Evolutionary conservation across 768 basidiomycete genomes (phyloP), one percentile per base, ranked within the genome.

Genomic region (Pluteus cervinus): DNA sequence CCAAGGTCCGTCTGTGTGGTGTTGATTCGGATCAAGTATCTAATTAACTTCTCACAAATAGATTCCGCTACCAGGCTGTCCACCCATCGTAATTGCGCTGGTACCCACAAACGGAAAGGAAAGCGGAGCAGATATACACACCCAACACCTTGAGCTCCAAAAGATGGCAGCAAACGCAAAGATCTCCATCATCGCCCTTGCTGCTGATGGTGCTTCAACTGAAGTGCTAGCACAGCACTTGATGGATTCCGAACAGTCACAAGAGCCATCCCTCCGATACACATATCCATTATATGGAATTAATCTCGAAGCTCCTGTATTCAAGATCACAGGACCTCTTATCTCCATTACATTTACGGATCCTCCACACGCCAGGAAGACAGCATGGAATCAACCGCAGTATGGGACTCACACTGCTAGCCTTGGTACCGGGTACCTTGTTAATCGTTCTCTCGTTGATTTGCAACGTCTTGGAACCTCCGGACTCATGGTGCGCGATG

Each of bases 91-190:
- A 0, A 33, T 58, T 11, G 48, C 54, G 0, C 33, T 56, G 4
- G 29, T 56, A 12, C 54, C 56, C 1, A 53, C 53, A 11, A 49
- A 41, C 11, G 52, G 54, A 3, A 52, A 41, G 14, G 55, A 58
- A 9, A 35, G 37, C 20, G 53, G 47, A 2, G 30, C 15, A 0
- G 26, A 36, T 2, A 58, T 58, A 18, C 49, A 52, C 39, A 36
- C 35, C 16, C 45, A 49, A 29, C 42, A 56, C 16, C 24, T 55
- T 2, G 26, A 37, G 28, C 26, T 56, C 23, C 42, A 51, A 9
- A 37, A 36, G 15, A 52, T 54, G 52, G 51, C 46, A 4, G 41
- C 41, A 2, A 15, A 41, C 7, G 39, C 53, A 4, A 20, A 43
- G 5, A 28, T 57, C 10, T 24, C 36, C 1, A 17, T 57, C 8